These are phyloP conservation scores for Hymenoscyphus infarciens DNA, from an alignment of 2,329 filamentous ascomycete species.

Conservation along the genomic window DNA sequence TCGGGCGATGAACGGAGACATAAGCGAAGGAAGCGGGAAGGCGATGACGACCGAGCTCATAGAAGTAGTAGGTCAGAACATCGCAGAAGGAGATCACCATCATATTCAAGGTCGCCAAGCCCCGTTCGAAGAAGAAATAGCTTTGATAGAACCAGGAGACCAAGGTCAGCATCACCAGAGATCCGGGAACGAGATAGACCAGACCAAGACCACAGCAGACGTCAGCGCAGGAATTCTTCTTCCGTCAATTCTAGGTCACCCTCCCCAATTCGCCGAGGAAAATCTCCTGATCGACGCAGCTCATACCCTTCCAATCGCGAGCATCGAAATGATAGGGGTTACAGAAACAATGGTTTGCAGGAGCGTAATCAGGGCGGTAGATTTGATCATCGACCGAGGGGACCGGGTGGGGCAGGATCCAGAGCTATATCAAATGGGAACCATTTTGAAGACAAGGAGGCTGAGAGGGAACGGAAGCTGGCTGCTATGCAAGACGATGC, in stretches of 20 bases:
- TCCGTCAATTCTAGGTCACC: slow-evolving; percentile 36
- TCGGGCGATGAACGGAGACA: slow-evolving; percentile 41
- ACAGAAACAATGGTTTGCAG: slow-evolving; percentile 21
- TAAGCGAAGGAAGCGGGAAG: slow-evolving; percentile 41
- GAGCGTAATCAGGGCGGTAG: slow-evolving; percentile 28
- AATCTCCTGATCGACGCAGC: slow-evolving; percentile 33
- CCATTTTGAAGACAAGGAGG: slow-evolving; percentile 39
- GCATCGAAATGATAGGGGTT: slow-evolving; percentile 28
- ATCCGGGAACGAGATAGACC: slow-evolving; percentile 19
- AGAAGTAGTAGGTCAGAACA: slow-evolving; percentile 37
- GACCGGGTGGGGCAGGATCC: not conserved
- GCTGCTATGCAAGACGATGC: slow-evolving; percentile 73
- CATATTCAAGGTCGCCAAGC: slow-evolving; percentile 34
- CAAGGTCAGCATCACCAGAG: slow-evolving; percentile 32
- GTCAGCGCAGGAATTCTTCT: slow-evolving; percentile 24
- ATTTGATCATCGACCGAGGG: slow-evolving; percentile 23
- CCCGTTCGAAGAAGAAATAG: slow-evolving; percentile 24
- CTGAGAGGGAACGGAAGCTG: slow-evolving; percentile 62
- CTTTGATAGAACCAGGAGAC: slow-evolving; percentile 21
- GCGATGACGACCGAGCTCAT: slow-evolving; percentile 35
- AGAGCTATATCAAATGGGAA: not conserved
- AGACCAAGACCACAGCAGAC: slow-evolving; percentile 21
- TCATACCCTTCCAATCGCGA: slow-evolving; percentile 25
- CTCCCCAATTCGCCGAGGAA: slow-evolving; percentile 37
- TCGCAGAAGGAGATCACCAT: slow-evolving; percentile 43